These are phyloP conservation scores for Breviolum minutum DNA, from an alignment of 73 alveolate genomes.

Conservation along the genomic window DNA sequence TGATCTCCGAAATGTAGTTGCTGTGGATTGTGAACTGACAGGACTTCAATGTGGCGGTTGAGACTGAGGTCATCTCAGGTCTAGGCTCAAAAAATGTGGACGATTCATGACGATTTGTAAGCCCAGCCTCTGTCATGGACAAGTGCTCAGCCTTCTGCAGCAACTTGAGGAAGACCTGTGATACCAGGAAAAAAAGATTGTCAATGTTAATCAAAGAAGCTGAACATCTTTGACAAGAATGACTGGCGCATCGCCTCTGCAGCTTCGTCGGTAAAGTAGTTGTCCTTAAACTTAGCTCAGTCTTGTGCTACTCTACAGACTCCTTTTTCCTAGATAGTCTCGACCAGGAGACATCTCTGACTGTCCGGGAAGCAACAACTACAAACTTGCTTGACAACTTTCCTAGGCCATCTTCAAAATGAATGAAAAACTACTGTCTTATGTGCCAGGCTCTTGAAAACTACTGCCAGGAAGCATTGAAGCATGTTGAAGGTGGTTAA, in stretches of 20 bases:
- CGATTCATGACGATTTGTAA: background rate
- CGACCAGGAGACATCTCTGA: background rate
- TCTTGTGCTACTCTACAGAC: background rate
- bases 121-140: conserved; percentile 82
- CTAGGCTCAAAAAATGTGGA: too few species aligned
- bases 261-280: conserved; percentile 94
- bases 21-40: conserved; percentile 87
- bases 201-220: background rate
- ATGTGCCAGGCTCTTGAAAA: too few species aligned
- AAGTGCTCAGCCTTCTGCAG: conserved; percentile 92
- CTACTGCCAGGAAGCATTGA: too few species aligned
- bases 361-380: background rate
- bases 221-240: too few species aligned
- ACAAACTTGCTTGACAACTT: background rate
- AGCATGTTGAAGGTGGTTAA: background rate
- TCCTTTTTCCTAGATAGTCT: background rate
- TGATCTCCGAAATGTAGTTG: conserved; percentile 94
- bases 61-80: background rate
- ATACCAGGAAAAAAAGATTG: too few species aligned
- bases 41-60: background rate
- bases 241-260: conserved; percentile 41
- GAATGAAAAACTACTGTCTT: too few species aligned
- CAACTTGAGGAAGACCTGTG: conserved; percentile 61
- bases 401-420: background rate
- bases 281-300: conserved; percentile 18